Evolutionary conservation across 2,329 filamentous ascomycete genomes (phyloP), one percentile per base, ranked within the genome.

Genomic region (Xylariaceae sp.): DNA sequence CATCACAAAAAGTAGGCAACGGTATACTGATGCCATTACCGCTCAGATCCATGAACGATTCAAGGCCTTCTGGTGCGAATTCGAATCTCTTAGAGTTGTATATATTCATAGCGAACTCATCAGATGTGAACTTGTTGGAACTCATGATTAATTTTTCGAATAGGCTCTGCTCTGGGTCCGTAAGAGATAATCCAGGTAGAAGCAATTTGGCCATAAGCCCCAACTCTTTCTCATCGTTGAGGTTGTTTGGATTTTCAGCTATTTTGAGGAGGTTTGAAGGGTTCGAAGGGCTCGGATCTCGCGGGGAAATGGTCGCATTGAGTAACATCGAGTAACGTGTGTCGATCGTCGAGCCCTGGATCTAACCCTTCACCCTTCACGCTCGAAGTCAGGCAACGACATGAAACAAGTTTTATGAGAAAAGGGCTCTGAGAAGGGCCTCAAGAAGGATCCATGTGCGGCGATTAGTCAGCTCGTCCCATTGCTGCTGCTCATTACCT

Each of bases 201-300:
- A 4, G 22, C 22, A 27, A 27, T 27, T 27, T 27, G 22, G 4
- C 22, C 4, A 27, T 27, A 27, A 27, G 22, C 22, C 7, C 22
- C 22, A 27, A 27, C 4, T 27, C 22, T 27, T 27, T 27, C 22
- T 27, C 22, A 27, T 27, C 7, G 22, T 27, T 27, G 22, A 7
- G 36, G 6, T 32, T 15, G 15, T 35, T 35, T 18, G 44, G 38
- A 10, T 14, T 12, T n/a, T 27, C 35, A 3, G 18, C 19, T 27
- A 42, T 52, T 52, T 52, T 48, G 27, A 48, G 39, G 14, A 11
- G 45, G 18, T 6, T 11, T 6, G 14, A 31, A 45, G 33, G 33
- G 42, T 40, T 35, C 18, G n/a, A 15, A 36, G 32, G 32, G 17
- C 40, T n/a, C 15, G 41, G 11, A 27, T 40, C 19, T 14, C 18